Percentiles rank a stretch among this genome's conserved stretches.
These are phyloP conservation scores for Russula lepida DNA, from an alignment of 768 basidiomycete species.

Conservation along the genomic window DNA sequence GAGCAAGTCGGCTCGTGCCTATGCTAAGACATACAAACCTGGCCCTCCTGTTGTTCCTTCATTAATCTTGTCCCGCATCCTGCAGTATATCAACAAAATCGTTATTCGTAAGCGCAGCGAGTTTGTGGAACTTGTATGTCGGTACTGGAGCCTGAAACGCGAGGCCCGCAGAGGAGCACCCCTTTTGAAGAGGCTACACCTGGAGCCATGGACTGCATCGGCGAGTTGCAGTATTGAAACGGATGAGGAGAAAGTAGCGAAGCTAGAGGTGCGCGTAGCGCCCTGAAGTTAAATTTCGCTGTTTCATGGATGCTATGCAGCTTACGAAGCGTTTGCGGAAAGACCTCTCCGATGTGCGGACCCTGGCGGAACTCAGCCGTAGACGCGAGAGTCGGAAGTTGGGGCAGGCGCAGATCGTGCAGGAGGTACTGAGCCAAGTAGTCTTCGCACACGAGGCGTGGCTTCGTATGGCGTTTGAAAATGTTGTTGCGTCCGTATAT, in stretches of 20 bases:
- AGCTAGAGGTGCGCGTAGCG: conserved; percentile 59
- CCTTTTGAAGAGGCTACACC: conserved; percentile 81
- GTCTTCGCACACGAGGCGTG: conserved; percentile 60
- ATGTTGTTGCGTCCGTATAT: conserved; percentile 53
- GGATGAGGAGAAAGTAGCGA: conserved; percentile 75
- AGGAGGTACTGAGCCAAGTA: conserved; percentile 50
- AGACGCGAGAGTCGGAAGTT: conserved; percentile 81
- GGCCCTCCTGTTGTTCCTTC: conserved; percentile 89
- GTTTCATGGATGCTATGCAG: conserved; percentile 26
- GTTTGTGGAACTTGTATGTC: conserved; percentile 69
- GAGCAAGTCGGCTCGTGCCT: conserved; percentile 80
- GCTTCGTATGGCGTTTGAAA: conserved; percentile 59
- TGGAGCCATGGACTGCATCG: conserved; percentile 95
- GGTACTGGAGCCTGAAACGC: conserved; percentile 96
- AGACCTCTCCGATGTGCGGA: conserved; percentile 69
- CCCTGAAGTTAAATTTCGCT: neutral
- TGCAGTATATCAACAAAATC: conserved; percentile 64
- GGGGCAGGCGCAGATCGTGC: conserved; percentile 55
- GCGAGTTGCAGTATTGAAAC: conserved; percentile 54
- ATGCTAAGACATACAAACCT: conserved; percentile 85
- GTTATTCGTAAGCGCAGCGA: conserved; percentile 65
- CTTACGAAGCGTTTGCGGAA: conserved; percentile 54
- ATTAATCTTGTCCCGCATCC: conserved; percentile 71
- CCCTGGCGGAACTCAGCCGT: conserved; percentile 55
- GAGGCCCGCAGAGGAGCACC: conserved; percentile 92